Base-by-base conservation (phyloP, 371 early-diverging fungal species). In the Mucor saturninus region DNA sequence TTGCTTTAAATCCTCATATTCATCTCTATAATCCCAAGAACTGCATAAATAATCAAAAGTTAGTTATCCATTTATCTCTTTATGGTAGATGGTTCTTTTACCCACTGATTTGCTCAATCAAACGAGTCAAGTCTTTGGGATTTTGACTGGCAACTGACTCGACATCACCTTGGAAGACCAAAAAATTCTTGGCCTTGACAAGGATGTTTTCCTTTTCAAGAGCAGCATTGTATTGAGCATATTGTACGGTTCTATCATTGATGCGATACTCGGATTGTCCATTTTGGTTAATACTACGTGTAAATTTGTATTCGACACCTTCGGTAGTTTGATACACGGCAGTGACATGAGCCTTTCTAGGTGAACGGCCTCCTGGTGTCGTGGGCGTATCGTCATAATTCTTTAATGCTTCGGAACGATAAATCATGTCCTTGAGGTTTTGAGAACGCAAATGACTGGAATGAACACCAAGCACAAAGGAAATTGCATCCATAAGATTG, bases 141-240 rank as follows among this genome's bases (percentile, higher is more conserved):
- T 93, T 90, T 77, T 99, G 99, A 26, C 94, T 89, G 4, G 99
- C 97, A n/a, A 98, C 89, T 5, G 94, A 89, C 69, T 98, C 97
- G 4, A 99, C 95, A 80, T 99, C 99, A 29, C 99, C 99, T 87
- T 99, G 99, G 72, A 99, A 99, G 8, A 99, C 99, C 54, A 99
- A 80, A 81, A 99, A 99, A 81, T 99, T 99, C 61, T 91, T 85
- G 4, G 98, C 96, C 68, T 95, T 95, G 64, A 95, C 89, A 15
- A 98, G 81, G 56, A 99, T 95, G 64, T 95, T 94, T 73, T 97
- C 88, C 50, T 84, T 74, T 71, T 95, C 96, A 35, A 99, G 79
- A 0, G 85, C 76, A 13, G 82, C 69, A 63, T 86, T 91, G 80
- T 98, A 99, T 29, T 87, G 79, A 2, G 85, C 71, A 71, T 85